Base-by-base conservation (phyloP, 108 stramenopile species). In the Skeletonema menzelii region DNA sequence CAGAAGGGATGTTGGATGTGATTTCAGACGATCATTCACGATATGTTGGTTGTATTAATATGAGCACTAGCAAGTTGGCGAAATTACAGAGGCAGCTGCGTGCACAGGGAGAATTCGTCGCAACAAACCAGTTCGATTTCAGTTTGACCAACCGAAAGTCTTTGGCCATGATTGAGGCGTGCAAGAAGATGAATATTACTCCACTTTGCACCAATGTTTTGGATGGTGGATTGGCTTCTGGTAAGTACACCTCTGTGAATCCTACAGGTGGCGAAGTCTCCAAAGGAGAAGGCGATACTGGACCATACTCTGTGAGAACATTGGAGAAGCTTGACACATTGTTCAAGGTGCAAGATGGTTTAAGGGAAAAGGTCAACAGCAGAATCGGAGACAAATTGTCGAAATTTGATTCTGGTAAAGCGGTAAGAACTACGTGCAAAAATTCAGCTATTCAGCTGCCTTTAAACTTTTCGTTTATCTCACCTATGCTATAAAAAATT, bases 221-320 rank as follows among this genome's bases (percentile, higher is more conserved):
- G 22, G 92, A 88, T 56, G 82, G 82, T 37, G 95, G 92, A 28
- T 70, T 96, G 74, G 92, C 92, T 26, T 86, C 86, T 10, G 90
- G 87, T 24, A 80, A 83, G 58, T 93, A 85, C 78, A 92, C 92
- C 0, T 78, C 88, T 17, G 79, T 86, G 15, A 93, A 92, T 76
- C 95, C 95, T 6, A 87, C 85, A 46, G 95, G 95, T 35, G 92
- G 88, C 12, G 70, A 84, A 56, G 76, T 80, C 13, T 82, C 81
- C 11, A 80, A 80, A 46, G 74, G 77, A 2, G 80, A 82, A 62
- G 77, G 77, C 14, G 73, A 75, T 42, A 70, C 56, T 11, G 77
- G 82, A 7, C 86, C 88, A 37, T 95, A 77, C 59, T 53, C 84
- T 4, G 85, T 89, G 38, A 59, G 79, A 55, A 82, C 76, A 15